These are phyloP conservation scores for Cryptococcus sp. DNA, from an alignment of 1,284 basidiomycete species.

Conservation along the genomic window DNA sequence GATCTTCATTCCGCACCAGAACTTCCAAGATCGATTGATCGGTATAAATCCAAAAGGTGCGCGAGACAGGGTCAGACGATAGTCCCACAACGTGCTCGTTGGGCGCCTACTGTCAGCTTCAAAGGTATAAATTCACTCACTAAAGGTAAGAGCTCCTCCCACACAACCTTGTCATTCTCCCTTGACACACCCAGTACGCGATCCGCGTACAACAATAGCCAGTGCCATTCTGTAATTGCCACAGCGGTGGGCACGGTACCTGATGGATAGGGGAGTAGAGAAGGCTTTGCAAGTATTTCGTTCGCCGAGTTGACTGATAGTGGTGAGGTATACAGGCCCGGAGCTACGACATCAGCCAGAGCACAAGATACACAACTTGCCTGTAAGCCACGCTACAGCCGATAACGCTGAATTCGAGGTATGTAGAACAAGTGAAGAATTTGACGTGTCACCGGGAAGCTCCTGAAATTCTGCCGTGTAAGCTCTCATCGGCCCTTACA, in stretches of 20 bases:
- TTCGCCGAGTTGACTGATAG: conserved; percentile 33
- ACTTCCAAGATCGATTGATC: conserved; percentile 88
- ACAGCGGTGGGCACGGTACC: conserved; percentile 65
- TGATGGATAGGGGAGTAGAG: conserved; percentile 60
- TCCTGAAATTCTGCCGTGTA: conserved; percentile 72
- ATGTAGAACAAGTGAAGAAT: conserved; percentile 75
- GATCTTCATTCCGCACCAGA: conserved; percentile 80
- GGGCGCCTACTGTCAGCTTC: conserved; percentile 59
- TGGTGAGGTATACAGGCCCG: conserved; percentile 80
- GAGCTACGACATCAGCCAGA: conserved; percentile 55
- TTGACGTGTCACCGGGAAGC: conserved; percentile 70
- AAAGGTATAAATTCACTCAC: conserved; percentile 56
- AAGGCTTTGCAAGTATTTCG: conserved; percentile 40
- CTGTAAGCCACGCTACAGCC: conserved; percentile 84
- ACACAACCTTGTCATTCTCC: conserved; percentile 78
- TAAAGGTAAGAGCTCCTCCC: conserved; percentile 78
- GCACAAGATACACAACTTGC: conserved; percentile 52
- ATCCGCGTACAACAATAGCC: conserved; percentile 81
- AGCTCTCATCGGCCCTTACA: background rate
- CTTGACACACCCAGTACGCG: conserved; percentile 75
- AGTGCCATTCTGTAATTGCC: conserved; percentile 88
- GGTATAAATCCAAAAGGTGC: conserved; percentile 95
- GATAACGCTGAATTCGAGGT: conserved; percentile 59
- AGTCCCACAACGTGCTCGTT: conserved; percentile 72
- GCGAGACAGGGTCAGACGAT: conserved; percentile 77